Evolutionary conservation across 495 filamentous ascomycete genomes (phyloP).

Genomic region (Penicillium parvum): DNA sequence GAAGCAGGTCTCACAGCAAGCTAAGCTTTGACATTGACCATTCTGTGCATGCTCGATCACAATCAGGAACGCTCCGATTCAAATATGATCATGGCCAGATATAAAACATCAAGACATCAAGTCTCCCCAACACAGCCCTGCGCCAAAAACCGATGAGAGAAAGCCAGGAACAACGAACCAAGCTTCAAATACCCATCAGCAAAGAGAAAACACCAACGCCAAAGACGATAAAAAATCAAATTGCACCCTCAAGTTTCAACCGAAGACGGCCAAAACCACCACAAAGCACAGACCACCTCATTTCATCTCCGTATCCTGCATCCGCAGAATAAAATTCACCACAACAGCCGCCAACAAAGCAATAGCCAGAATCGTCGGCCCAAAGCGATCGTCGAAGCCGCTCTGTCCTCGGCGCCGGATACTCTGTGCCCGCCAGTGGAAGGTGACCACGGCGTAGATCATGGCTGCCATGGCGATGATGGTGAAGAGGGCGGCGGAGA

Average conservation of each 20-base stretch:
- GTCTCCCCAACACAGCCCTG: not conserved
- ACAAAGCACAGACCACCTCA: not conserved
- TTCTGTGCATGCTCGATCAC: no score
- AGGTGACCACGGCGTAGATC: constrained; percentile 91
- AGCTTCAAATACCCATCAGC: not conserved
- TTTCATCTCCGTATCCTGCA: constrained; percentile 48
- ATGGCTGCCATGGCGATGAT: constrained; percentile 91
- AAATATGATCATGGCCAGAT: not conserved
- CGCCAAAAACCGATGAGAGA: not conserved
- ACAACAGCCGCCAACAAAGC: constrained; percentile 80
- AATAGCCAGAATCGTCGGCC: constrained; percentile 83
- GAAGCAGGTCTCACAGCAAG: no score
- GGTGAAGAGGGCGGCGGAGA: constrained; percentile 90
- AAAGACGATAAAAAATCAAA: not conserved
- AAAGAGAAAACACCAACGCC: not conserved
- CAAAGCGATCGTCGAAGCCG: constrained; percentile 93
- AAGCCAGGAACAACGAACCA: not conserved
- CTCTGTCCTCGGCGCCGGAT: constrained; percentile 88
- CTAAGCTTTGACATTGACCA: no score
- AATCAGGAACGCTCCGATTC: not conserved
- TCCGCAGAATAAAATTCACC: constrained; percentile 88
- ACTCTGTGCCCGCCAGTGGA: constrained; percentile 93
- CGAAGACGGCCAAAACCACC: not conserved
- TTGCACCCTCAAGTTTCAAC: not conserved
- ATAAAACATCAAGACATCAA: not conserved